These are phyloP conservation scores for Arxiozyma bovina DNA, from an alignment of 1,139 yeast genomes.

Conservation along the genomic window DNA sequence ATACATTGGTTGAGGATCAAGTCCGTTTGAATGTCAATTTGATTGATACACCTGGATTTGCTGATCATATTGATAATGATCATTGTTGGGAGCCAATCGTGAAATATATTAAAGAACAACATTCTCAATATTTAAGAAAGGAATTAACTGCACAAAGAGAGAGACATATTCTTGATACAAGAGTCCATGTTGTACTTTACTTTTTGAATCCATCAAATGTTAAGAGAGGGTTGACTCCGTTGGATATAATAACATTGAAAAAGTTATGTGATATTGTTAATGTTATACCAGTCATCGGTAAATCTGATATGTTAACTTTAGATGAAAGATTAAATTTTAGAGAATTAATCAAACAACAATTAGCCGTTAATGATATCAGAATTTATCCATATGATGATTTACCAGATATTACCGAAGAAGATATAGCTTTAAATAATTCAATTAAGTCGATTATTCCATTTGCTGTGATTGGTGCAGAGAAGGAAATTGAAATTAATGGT, in stretches of 20 bases:
- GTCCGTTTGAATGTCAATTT: conserved; percentile 79
- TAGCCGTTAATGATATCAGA: conserved; percentile 61
- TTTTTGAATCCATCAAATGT: conserved; percentile 70
- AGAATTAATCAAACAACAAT: conserved; percentile 66
- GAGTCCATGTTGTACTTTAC: conserved; percentile 89
- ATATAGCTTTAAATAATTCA: conserved; percentile 66
- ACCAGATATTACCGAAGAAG: conserved; percentile 68
- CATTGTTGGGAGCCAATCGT: conserved; percentile 96
- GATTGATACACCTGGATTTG: conserved; percentile 96
- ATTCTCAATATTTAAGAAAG: conserved; percentile 82
- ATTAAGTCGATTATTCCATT: conserved; percentile 80
- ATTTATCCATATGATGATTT: conserved; percentile 83
- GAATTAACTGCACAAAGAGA: conserved; percentile 96
- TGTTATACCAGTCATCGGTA: conserved; percentile 92
- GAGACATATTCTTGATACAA: conserved; percentile 70
- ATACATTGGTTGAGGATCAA: conserved; percentile 69
- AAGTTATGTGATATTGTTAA: conserved; percentile 85
- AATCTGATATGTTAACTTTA: conserved; percentile 79
- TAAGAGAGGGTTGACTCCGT: conserved; percentile 65
- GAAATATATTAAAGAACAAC: conserved; percentile 93
- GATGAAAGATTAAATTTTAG: conserved; percentile 78
- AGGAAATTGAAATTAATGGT: conserved; percentile 63
- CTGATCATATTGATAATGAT: conserved; percentile 92
- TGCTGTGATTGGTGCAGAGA: conserved; percentile 92
- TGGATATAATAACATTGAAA: conserved; percentile 76